Base-by-base conservation (phyloP, 1,284 basidiomycete genomes). In the Rhodotorula sp. region DNA sequence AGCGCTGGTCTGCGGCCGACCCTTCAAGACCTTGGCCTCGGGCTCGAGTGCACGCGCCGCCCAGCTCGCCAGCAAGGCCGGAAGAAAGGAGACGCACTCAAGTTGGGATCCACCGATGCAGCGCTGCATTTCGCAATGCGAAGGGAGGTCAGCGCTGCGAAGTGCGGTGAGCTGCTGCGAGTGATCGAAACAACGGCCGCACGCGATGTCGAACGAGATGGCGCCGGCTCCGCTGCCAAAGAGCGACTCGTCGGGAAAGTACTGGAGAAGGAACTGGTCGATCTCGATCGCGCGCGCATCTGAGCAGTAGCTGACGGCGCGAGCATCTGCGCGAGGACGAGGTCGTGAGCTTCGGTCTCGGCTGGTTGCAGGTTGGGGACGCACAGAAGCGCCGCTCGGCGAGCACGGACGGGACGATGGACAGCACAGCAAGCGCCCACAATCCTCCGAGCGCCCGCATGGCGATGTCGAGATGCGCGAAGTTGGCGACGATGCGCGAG, bases 71-170 rank as follows among this genome's bases (percentile, higher is more conserved):
- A 34, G 34, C 34, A 34, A 34, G 34, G 34, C 34, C 34, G 44
- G 25, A 49, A 27, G n/a, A 23, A 27, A 3, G 21, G 45, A 17
- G 4, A 55, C 66, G 57, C 60, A 66, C 64, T 50, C 71, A 93
- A 85, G 80, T 92, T 88, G 48, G 87, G 78, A 81, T 90, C 77
- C 27, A 82, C 76, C 13, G 80, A 77, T 7, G 79, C 79, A 17
- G 71, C 68, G 12, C 64, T 66, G 53, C 10, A 55, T 54, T 41
- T 27, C 16, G 1, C 14, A 0, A 56, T 55, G n/a, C 3, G 27
- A 23, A 19, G 19, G 25, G 0, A 3, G 10, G 65, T 48, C 23
- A 69, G 52, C 53, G 34, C 34, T 34, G 34, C 34, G 34, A 34
- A 34, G 34, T 34, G 34, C 34, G 34, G 34, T 17, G 27, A 16